Base-by-base conservation (phyloP, 768 basidiomycete genomes). In the Hericium alpestre region DNA sequence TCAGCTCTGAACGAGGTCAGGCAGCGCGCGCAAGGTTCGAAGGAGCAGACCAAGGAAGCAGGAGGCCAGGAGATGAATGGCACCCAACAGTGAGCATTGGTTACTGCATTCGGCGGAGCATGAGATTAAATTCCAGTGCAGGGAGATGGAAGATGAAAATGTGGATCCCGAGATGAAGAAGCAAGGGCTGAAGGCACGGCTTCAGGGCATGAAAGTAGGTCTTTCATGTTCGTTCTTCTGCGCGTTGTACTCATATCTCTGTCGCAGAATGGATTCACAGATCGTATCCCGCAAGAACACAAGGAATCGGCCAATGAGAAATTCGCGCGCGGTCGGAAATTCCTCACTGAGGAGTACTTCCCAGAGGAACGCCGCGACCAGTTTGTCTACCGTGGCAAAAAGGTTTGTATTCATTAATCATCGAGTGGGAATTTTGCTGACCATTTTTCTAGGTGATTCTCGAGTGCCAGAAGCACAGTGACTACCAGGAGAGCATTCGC, bases 381-480 rank as follows among this genome's bases (percentile, higher is more conserved):
- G 65, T 96, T 93, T 70, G 88, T 98, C 65, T 95, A 86, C 75
- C 81, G 95, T 12, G 78, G 83, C 6, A 97, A 97, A 78, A 97
- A 96, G 82, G 88, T 86, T 23, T 12, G 2, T 5, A 5, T 4
- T 8, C 16, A 12, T 23, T 5, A 0, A 39, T n/a, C 4, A 10
- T 18, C 18, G 38, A 41, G 22, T 12, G 51, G n/a, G 16, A 43
- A 27, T 12, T 53, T 15, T 2, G 13, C 22, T 53, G n/a, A 27
- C 15, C 38, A 38, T 13, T n/a, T 40, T 1, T 48, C 2, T 55
- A 85, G 82, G 86, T 87, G 39, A 81, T 96, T 54, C 78, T 94
- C 57, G 94, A 97, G 66, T 93, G 90, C 67, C 93, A 96, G 71
- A 85, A 86, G 66, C 93, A 95, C 71, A 78, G 84, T 54, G 87